phyloP scores from a whole-genome alignment of 208 protist species.

The Novymonas esmeraldas region DNA sequence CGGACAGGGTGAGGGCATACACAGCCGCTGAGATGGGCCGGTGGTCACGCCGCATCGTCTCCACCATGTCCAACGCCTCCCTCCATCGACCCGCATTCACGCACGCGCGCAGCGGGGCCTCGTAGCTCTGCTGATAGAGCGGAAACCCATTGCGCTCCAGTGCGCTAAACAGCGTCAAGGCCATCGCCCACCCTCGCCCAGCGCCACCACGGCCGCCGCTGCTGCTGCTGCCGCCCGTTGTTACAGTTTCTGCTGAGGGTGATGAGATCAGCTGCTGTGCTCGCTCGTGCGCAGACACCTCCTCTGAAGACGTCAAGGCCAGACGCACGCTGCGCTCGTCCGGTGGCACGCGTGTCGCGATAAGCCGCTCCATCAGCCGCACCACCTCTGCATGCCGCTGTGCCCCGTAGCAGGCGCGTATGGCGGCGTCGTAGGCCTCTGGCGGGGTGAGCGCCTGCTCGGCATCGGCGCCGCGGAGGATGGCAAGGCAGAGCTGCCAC shows the following conservation, averaged over 20 bases:
- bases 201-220: not conserved
- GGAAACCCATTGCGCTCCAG: conserved; percentile 63
- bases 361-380: conserved; percentile 43
- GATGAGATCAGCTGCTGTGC: conserved; percentile 1
- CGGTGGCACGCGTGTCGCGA: conserved; percentile 53
- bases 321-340: conserved; percentile 72
- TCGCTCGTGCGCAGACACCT: conserved; percentile 46
- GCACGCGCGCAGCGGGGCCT: conserved; percentile 70
- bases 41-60: conserved; percentile 52
- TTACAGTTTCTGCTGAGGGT: not conserved
- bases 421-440: conserved; percentile 69
- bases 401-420: conserved; percentile 56
- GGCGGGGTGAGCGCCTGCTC: conserved; percentile 58
- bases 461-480: conserved; percentile 43
- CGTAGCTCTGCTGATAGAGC: conserved; percentile 76
- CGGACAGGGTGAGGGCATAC: conserved; percentile 45
- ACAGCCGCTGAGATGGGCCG: conserved; percentile 55
- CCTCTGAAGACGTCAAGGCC: conserved; percentile 49
- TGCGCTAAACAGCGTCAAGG: conserved; percentile 57
- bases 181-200: conserved; percentile 40
- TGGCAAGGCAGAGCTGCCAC: conserved; percentile 49
- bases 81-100: conserved; percentile 58
- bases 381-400: conserved; percentile 48
- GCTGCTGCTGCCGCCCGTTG: not conserved
- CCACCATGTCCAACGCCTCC: conserved; percentile 48